Base-by-base conservation (phyloP, 305 asterid species). In the Fraxinus sp. region DNA sequence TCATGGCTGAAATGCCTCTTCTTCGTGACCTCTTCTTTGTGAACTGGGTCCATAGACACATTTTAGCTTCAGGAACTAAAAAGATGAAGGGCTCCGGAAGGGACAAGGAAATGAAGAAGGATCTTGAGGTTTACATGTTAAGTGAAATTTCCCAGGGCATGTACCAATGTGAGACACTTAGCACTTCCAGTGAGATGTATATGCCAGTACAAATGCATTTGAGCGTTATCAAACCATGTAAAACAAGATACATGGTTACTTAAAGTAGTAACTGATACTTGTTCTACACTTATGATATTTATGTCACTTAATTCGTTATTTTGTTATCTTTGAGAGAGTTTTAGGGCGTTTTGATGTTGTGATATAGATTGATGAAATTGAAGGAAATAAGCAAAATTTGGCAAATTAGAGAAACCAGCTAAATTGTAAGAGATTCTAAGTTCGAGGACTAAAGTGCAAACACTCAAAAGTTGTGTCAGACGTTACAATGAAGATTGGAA, bases 161-260 rank as follows among this genome's bases (percentile, higher is more conserved):
- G 20, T 49, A 9, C n/a, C 33, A 36, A 57, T 36, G 37, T 55
- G 33, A 72, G 52, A 77, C 16, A 49, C 68, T 57, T 18, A 4
- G 20, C 41, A 64, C 75, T 8, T 28, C 83, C 52, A 37, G 14
- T 13, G 64, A 74, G 70, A 52, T 37, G 46, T 33, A 18, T 64
- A 76, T 71, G 39, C 76, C 75, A 71, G 64, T 10, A 11, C 46
- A 75, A 14, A 35, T 7, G 49, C 5, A 8, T 57, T 20, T 16
- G 20, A 46, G 75, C 24, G 7, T 59, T 41, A 33, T 62, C 81
- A 79, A 75, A 71, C 81, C 28, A 18, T 57, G 68, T 62, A 68
- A 79, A 64, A 28, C 8, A 75, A 9, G n/a, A 20, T 6, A 18
- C 11, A 18, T 74, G 52, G 18, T 36, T 8, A 33, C 46, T 3